Conservation (phyloP, 2,329 filamentous ascomycete species). For the Ascochyta pisi region DNA sequence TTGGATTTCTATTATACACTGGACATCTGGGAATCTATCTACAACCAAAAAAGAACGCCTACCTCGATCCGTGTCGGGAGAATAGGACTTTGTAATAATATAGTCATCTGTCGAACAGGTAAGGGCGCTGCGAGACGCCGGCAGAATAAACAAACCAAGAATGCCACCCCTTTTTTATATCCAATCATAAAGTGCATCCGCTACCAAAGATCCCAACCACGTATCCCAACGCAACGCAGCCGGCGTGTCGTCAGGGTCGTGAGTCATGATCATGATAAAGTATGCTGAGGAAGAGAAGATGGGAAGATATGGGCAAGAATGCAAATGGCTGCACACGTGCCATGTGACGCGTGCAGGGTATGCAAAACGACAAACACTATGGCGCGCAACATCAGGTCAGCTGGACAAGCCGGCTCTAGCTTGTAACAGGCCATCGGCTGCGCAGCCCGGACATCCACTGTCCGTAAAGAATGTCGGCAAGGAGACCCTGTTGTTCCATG, state of each 20-base stretch:
- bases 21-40: not conserved
- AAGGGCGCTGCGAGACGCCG: too few relatives aligned
- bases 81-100: too few relatives aligned
- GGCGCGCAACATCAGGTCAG: not conserved
- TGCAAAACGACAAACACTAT: not conserved
- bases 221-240: constrained; percentile 3
- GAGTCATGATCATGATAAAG: constrained; percentile 10
- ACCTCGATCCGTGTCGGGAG: too few relatives aligned
- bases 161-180: not conserved
- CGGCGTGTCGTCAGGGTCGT: constrained; percentile 13
- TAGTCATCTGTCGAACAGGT: not conserved
- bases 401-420: constrained; percentile 7
- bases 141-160: not conserved
- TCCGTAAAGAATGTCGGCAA: constrained; percentile 88
- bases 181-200: not conserved
- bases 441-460: constrained; percentile 88
- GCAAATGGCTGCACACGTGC: not conserved
- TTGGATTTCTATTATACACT: not conserved
- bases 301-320: constrained; percentile 18
- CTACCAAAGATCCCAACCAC: not conserved
- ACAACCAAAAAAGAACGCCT: not conserved
- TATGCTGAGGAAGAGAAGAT: constrained; percentile 9
- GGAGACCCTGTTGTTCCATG: constrained; percentile 90
- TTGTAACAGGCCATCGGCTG: constrained; percentile 50
- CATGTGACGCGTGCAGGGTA: not conserved